Conservation (phyloP, 2,329 filamentous ascomycete species). For the Hypoxylon sp. region DNA sequence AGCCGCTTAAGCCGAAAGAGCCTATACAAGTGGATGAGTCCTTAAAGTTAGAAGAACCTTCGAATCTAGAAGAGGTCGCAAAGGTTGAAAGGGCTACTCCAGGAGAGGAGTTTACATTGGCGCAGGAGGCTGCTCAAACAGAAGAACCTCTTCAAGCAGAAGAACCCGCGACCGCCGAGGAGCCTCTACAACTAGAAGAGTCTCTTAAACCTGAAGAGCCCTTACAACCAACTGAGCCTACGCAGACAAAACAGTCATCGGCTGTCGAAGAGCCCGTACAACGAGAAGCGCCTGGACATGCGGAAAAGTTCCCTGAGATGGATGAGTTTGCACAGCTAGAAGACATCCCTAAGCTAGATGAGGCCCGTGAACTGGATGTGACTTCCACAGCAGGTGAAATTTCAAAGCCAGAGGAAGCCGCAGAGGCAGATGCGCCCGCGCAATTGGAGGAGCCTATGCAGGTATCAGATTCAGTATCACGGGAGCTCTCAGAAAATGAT, state of each 20-base stretch:
- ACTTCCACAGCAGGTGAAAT: neutral
- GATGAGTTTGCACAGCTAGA: conserved; percentile 4
- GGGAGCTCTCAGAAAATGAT: neutral
- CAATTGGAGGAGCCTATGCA: neutral
- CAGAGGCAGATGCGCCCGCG: neutral
- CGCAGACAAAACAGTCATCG: conserved; percentile 1
- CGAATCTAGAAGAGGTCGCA: neutral
- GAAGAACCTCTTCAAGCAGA: neutral
- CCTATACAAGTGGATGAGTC: neutral
- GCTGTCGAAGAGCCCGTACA: conserved; percentile 2
- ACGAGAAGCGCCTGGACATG: conserved; percentile 3
- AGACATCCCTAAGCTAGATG: neutral
- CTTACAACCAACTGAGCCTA: conserved; percentile 1
- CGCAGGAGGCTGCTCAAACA: neutral
- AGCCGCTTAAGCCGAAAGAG: neutral
- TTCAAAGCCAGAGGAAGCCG: neutral
- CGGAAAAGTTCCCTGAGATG: neutral
- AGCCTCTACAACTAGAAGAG: conserved; percentile 3
- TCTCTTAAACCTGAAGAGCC: conserved; percentile 3
- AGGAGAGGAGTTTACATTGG: neutral
- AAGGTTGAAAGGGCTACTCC: neutral
- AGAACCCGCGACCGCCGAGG: neutral
- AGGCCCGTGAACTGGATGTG: neutral
- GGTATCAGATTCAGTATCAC: neutral
- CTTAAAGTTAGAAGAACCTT: neutral